These are phyloP conservation scores for Globisporangium iwayamae DNA, from an alignment of 352 stramenopile genomes.

Conservation along the genomic window DNA sequence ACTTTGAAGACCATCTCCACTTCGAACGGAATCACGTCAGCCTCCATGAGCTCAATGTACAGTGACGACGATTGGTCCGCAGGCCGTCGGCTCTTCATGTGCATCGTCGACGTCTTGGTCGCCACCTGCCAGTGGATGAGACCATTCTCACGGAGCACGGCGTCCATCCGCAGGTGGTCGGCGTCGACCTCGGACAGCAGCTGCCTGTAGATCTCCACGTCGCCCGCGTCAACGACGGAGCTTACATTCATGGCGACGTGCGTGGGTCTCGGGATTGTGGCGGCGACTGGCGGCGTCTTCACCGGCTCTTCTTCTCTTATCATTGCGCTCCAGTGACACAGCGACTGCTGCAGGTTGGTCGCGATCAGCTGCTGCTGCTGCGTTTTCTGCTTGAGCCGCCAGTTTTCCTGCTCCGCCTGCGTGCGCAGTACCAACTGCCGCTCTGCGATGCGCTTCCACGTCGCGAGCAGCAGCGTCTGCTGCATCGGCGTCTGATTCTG, in stretches of 20 bases:
- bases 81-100: neutral
- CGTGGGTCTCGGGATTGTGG: neutral
- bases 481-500: neutral
- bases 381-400: neutral
- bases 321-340: neutral
- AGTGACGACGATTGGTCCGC: neutral
- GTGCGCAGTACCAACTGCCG: slow-evolving; percentile 1
- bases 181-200: slow-evolving; percentile 3
- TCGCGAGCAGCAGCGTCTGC: slow-evolving; percentile 1
- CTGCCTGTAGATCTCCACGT: neutral
- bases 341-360: neutral
- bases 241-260: slow-evolving; percentile 1
- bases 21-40: slow-evolving; percentile 8
- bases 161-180: slow-evolving; percentile 4
- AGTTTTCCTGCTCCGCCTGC: slow-evolving; percentile 5
- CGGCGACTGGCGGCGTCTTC: neutral
- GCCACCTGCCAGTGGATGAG: slow-evolving; percentile 7
- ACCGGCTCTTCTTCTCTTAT: neutral
- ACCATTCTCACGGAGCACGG: slow-evolving; percentile 1
- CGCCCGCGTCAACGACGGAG: neutral
- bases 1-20: slow-evolving; percentile 4
- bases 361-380: neutral
- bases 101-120: neutral
- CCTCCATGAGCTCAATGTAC: slow-evolving; percentile 9
- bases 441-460: slow-evolving; percentile 8